phyloP scores from a whole-genome alignment of 176 grass and related monocot species.

The Guadua angustifolia region DNA sequence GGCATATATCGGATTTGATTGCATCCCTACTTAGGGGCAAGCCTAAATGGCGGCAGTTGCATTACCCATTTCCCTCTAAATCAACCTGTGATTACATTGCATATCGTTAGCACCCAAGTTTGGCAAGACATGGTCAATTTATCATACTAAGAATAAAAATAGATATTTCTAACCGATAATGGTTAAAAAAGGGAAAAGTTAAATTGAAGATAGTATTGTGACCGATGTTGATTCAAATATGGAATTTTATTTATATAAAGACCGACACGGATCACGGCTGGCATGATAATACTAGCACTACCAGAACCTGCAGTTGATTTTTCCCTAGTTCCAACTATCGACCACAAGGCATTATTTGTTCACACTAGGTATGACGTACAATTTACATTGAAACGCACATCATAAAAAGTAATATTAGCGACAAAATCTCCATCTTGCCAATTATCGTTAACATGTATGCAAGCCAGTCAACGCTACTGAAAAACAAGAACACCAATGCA shows the following conservation, averaged over 20 bases:
- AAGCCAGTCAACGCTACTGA: not conserved
- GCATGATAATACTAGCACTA: not conserved
- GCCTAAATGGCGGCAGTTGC: too few species aligned
- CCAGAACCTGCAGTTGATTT: not conserved
- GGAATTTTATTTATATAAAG: too few species aligned
- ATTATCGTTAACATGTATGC: not conserved
- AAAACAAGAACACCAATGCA: not conserved
- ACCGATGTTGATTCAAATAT: too few species aligned
- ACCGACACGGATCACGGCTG: too few species aligned
- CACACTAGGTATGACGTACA: not conserved
- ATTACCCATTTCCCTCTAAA: not conserved
- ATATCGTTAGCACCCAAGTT: too few species aligned
- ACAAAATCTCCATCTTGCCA: not conserved
- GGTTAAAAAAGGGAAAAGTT: too few species aligned
- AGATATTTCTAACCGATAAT: too few species aligned
- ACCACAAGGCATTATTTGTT: not conserved
- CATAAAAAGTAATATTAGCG: not conserved
- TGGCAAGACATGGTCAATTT: too few species aligned
- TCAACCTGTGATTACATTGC: not conserved
- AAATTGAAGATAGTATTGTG: too few species aligned
- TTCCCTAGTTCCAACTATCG: not conserved
- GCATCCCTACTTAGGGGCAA: too few species aligned
- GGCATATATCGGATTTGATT: too few species aligned
- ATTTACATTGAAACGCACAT: not conserved
- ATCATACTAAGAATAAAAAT: too few species aligned